phyloP scores from a whole-genome alignment of 2,329 filamentous ascomycete species.

The Plectosphaerella plurivora region DNA sequence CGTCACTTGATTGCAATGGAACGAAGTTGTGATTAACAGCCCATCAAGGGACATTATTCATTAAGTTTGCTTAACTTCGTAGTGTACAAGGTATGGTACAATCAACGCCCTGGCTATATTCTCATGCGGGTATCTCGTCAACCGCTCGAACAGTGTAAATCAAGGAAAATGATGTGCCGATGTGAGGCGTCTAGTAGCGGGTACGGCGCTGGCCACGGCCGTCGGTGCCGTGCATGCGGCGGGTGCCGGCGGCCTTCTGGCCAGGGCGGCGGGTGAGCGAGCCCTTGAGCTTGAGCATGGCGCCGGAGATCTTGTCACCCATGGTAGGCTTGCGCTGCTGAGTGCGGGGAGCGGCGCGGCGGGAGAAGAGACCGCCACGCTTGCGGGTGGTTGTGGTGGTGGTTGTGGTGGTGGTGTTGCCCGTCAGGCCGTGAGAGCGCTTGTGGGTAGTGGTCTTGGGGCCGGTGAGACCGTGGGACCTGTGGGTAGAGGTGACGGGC shows the following conservation, averaged over 20 bases:
- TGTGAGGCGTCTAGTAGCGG: constrained; percentile 9
- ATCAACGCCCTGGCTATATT: not conserved
- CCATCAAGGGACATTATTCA: not conserved
- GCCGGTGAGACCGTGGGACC: constrained; percentile 13
- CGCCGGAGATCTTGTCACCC: constrained; percentile 75
- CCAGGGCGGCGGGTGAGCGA: constrained; percentile 64
- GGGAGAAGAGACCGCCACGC: constrained; percentile 32
- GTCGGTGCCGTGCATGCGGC: constrained; percentile 71
- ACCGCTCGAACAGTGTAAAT: not conserved
- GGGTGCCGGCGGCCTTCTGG: constrained; percentile 63
- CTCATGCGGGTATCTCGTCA: not conserved
- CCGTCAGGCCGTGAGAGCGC: constrained; percentile 12
- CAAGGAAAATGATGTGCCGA: not conserved
- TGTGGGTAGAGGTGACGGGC: constrained; percentile 13
- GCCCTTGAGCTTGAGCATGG: constrained; percentile 69
- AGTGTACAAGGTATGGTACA: not conserved
- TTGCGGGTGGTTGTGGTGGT: constrained; percentile 38
- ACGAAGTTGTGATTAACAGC: not conserved
- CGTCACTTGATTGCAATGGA: not conserved
- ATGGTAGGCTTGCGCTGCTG: constrained; percentile 64
- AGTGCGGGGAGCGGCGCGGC: constrained; percentile 20
- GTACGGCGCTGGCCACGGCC: constrained; percentile 51
- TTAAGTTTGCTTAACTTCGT: not conserved
- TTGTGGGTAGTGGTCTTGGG: constrained; percentile 13
- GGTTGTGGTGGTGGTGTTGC: constrained; percentile 24